Percentiles rank a stretch among this genome's conserved stretches.
phyloP scores from a whole-genome alignment of 2,329 filamentous ascomycete species.

The Fusarium siculi region DNA sequence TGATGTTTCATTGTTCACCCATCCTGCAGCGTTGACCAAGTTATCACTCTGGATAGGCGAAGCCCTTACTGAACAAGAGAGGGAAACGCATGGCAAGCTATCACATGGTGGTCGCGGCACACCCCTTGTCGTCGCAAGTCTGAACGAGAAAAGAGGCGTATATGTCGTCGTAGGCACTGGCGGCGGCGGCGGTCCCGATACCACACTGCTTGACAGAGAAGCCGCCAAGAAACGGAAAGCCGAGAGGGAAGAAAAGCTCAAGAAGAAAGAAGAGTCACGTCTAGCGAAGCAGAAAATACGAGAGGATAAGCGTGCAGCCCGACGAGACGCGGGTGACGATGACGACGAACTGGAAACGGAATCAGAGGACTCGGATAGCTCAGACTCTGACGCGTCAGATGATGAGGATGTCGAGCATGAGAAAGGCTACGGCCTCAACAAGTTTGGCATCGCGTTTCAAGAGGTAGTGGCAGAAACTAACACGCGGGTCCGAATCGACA shows the following conservation, averaged over 20 bases:
- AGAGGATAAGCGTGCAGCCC: slow-evolving; percentile 71
- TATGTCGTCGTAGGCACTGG: slow-evolving; percentile 95
- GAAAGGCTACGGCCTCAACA: slow-evolving; percentile 81
- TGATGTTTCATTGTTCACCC: slow-evolving; percentile 89
- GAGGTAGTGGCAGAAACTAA: slow-evolving; percentile 93
- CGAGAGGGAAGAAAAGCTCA: slow-evolving; percentile 71
- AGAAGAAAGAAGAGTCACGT: slow-evolving; percentile 68
- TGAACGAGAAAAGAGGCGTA: slow-evolving; percentile 87
- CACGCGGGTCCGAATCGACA: slow-evolving; percentile 89
- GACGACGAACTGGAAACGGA: slow-evolving; percentile 61
- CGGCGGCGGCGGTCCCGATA: slow-evolving; percentile 81
- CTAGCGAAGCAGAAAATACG: slow-evolving; percentile 67
- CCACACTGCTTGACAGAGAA: slow-evolving; percentile 74
- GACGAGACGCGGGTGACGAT: slow-evolving; percentile 58
- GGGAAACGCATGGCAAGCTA: slow-evolving; percentile 76
- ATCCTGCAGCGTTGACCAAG: slow-evolving; percentile 92
- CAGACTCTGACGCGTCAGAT: slow-evolving; percentile 60
- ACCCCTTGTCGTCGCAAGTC: slow-evolving; percentile 87
- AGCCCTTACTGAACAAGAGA: slow-evolving; percentile 89
- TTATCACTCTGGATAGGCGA: slow-evolving; percentile 94
- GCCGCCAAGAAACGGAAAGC: slow-evolving; percentile 71
- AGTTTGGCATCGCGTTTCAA: slow-evolving; percentile 95
- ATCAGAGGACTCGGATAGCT: slow-evolving; percentile 54
- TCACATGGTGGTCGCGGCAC: slow-evolving; percentile 77
- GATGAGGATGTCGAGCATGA: slow-evolving; percentile 64